phyloP scores from a whole-genome alignment of 2,329 filamentous ascomycete genomes.

The Nemania abortiva region DNA sequence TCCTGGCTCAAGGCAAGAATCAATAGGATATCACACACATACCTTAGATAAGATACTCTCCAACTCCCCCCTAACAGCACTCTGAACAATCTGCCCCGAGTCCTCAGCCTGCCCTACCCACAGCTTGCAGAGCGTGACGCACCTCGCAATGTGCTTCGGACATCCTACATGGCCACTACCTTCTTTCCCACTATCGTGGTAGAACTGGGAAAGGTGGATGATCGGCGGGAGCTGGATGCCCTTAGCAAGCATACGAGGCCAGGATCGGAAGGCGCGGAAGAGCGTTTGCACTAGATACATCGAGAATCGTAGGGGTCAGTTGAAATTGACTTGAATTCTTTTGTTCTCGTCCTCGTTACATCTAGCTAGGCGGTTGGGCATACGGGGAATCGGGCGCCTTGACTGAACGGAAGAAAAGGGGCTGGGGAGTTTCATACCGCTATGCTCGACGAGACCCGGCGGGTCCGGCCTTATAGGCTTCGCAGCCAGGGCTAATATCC shows the following conservation, averaged over 20 bases:
- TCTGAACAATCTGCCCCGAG: slow-evolving; percentile 49
- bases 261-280: slow-evolving; percentile 53
- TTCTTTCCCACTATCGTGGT: slow-evolving; percentile 3
- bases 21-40: slow-evolving; percentile 19
- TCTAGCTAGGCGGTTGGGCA: background rate
- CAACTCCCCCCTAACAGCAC: slow-evolving; percentile 51
- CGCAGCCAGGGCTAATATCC: slow-evolving; percentile 31
- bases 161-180: slow-evolving; percentile 25
- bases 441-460: slow-evolving; percentile 35
- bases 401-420: background rate
- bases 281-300: slow-evolving; percentile 44
- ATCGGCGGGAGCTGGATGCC: slow-evolving; percentile 54
- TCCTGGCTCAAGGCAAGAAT: background rate
- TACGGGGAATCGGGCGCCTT: background rate
- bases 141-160: slow-evolving; percentile 52
- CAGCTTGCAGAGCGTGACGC: slow-evolving; percentile 54
- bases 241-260: slow-evolving; percentile 55
- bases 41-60: slow-evolving; percentile 51
- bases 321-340: background rate
- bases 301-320: background rate
- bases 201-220: slow-evolving; percentile 50
- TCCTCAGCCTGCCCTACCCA: slow-evolving; percentile 51
- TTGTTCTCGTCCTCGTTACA: background rate
- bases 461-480: slow-evolving; percentile 16
- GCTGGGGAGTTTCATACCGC: slow-evolving; percentile 15